Conservation (phyloP, 2,329 filamentous ascomycete species). For the Nemania sp. region DNA sequence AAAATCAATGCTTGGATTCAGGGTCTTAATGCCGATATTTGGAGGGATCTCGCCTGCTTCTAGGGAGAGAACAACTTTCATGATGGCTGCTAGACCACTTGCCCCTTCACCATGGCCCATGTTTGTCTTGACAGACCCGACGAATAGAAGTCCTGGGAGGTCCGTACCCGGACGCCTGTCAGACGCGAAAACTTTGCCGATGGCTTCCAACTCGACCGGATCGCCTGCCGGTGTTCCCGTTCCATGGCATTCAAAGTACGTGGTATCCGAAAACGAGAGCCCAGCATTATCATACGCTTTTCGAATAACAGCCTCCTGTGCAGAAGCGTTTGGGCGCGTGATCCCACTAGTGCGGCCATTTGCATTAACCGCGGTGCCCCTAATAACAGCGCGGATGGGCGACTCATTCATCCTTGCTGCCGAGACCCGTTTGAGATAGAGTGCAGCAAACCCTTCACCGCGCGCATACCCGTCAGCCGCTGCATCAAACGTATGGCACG, state of each 20-base stretch:
- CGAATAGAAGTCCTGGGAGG: slow-evolving; percentile 25
- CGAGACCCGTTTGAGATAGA: slow-evolving; percentile 29
- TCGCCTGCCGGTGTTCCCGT: slow-evolving; percentile 48
- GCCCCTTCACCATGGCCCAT: slow-evolving; percentile 34
- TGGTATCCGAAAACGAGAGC: slow-evolving; percentile 20
- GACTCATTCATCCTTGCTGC: too few relatives aligned
- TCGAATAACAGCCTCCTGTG: slow-evolving; percentile 32
- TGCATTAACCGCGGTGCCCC: slow-evolving; percentile 29
- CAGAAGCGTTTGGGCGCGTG: slow-evolving; percentile 21
- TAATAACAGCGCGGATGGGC: slow-evolving; percentile 30
- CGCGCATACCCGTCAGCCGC: slow-evolving; percentile 29
- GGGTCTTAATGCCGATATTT: slow-evolving; percentile 27
- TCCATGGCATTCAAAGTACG: slow-evolving; percentile 32
- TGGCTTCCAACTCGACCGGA: slow-evolving; percentile 43
- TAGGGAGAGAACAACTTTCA: slow-evolving; percentile 32
- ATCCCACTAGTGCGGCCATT: slow-evolving; percentile 32
- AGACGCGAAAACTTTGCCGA: slow-evolving; percentile 27
- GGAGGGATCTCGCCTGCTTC: slow-evolving; percentile 36
- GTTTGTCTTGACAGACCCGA: slow-evolving; percentile 30
- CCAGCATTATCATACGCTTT: slow-evolving; percentile 29
- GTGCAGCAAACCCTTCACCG: slow-evolving; percentile 24
- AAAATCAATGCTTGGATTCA: slow-evolving; percentile 34
- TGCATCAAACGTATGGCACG: slow-evolving; percentile 27
- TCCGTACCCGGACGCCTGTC: slow-evolving; percentile 22
- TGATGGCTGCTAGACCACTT: slow-evolving; percentile 32